A percentile compares a stretch with the other conserved stretches of the same genome.
Conservation (phyloP, 352 stramenopile genomes). For the Globisporangium mamillatum region DNA sequence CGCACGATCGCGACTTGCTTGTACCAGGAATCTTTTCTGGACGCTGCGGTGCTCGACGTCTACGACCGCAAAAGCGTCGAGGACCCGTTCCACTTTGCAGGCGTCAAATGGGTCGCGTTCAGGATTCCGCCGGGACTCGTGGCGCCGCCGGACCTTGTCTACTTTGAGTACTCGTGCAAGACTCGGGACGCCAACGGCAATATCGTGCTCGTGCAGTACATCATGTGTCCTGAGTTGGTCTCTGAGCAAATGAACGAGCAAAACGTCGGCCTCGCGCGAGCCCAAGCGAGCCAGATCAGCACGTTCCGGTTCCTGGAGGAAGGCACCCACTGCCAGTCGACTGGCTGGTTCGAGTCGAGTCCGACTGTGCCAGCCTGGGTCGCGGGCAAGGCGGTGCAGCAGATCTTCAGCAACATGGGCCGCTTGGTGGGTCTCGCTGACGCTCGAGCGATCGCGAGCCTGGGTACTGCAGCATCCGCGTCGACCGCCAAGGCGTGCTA, state of each 20-base stretch:
- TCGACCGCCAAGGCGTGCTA: slow-evolving; percentile 16
- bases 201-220: slow-evolving; percentile 26
- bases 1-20: slow-evolving; percentile 35
- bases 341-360: slow-evolving; percentile 8
- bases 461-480: neutral
- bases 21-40: slow-evolving; percentile 46
- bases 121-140: slow-evolving; percentile 25
- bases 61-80: slow-evolving; percentile 23
- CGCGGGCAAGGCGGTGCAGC: slow-evolving; percentile 3
- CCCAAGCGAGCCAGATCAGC: slow-evolving; percentile 7
- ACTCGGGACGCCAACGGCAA: slow-evolving; percentile 28
- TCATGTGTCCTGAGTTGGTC: slow-evolving; percentile 15
- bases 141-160: slow-evolving; percentile 36
- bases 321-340: slow-evolving; percentile 10
- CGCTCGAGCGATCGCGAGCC: slow-evolving; percentile 11
- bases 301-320: slow-evolving; percentile 10
- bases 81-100: slow-evolving; percentile 47
- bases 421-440: slow-evolving; percentile 12
- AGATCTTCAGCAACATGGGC: slow-evolving; percentile 3
- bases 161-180: slow-evolving; percentile 38
- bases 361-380: neutral
- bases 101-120: slow-evolving; percentile 41
- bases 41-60: slow-evolving; percentile 41
- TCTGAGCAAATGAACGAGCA: slow-evolving; percentile 28
- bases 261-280: slow-evolving; percentile 20